Evolutionary conservation across 148 eudicot species (phyloP), one percentile per base, ranked within the genome.

Genomic region (Heliamphora exappendiculata): DNA sequence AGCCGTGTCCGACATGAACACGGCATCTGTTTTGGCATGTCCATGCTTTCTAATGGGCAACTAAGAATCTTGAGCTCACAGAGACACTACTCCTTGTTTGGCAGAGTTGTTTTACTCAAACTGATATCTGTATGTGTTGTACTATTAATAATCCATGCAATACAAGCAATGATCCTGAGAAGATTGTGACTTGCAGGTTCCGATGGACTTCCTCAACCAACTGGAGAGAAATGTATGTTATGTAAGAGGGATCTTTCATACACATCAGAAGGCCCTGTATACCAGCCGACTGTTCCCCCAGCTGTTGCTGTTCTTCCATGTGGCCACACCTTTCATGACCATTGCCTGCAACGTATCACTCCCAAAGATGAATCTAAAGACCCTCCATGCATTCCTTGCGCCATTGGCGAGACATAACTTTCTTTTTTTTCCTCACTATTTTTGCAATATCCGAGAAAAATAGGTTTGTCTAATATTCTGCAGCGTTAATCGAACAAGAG

Each of bases 381-480:
- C 64, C 97, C 97, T 67, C 91, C 92, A 44, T 91, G 97, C 87
- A 86, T 91, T 67, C 92, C 97, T 73, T 91, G 97, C 73, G 93
- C 88, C 62, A 57, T 91, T 69, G 89, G 88, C 29, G 87, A 87
- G 64, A 67, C 24, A 14, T 87, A 81, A 78, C 20, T 79, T 70
- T 24, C 57, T 22, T 22, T 50, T 2, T 26, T 29, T 60, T 8
- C 14, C 3, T 17, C 13, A 24, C 51, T 31, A 22, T 45, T 60
- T 36, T 72, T 60, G 69, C 59, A 36, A 75, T 50, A 33, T 76
- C 28, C 13, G 13, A 17, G 58, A 39, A 24, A 37, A 3, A 26
- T 22, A 2, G 24, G 11, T 7, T n/a, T 6, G 28, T 45, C 69
- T 31, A 60, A 47, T 26, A 19, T 45, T 62, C 20, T 29, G 55